These are phyloP conservation scores for Opeltia flavorubescens DNA, from an alignment of 495 filamentous ascomycete genomes.

Conservation along the genomic window DNA sequence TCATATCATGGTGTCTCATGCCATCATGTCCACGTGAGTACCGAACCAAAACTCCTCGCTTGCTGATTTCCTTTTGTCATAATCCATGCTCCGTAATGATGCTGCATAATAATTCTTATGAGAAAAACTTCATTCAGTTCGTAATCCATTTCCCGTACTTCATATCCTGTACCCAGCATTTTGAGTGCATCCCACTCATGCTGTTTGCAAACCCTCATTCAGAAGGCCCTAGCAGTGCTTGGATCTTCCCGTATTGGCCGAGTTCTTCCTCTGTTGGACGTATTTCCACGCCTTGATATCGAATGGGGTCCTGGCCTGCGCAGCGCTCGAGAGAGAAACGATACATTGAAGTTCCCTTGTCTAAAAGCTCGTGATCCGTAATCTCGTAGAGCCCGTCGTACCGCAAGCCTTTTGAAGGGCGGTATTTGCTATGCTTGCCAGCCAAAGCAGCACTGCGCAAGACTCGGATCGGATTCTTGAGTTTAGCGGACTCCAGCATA, in stretches of 20 bases:
- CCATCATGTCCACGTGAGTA: too few relatives aligned
- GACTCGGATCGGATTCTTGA: conserved; percentile 28
- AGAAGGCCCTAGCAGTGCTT: too few relatives aligned
- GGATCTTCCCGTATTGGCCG: neutral
- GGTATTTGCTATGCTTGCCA: conserved; percentile 20
- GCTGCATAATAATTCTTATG: too few relatives aligned
- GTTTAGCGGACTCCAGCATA: conserved; percentile 22
- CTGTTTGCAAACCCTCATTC: too few relatives aligned
- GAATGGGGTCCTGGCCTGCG: conserved; percentile 28
- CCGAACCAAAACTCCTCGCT: neutral
- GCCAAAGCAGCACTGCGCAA: conserved; percentile 26
- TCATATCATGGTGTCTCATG: too few relatives aligned
- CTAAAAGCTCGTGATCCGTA: conserved; percentile 18
- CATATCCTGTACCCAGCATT: too few relatives aligned
- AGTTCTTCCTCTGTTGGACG: conserved; percentile 8
- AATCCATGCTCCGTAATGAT: neutral
- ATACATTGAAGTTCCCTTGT: conserved; percentile 22
- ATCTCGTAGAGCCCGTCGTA: conserved; percentile 47
- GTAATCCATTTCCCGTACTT: too few relatives aligned
- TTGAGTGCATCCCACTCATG: too few relatives aligned
- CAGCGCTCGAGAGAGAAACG: conserved; percentile 26
- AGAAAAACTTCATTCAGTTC: too few relatives aligned
- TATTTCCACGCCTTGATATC: conserved; percentile 8
- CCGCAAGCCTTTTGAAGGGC: conserved; percentile 33
- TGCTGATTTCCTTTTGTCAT: neutral